Base-by-base conservation (phyloP, 1,284 basidiomycete genomes). In the Ganoderma resinaceum region DNA sequence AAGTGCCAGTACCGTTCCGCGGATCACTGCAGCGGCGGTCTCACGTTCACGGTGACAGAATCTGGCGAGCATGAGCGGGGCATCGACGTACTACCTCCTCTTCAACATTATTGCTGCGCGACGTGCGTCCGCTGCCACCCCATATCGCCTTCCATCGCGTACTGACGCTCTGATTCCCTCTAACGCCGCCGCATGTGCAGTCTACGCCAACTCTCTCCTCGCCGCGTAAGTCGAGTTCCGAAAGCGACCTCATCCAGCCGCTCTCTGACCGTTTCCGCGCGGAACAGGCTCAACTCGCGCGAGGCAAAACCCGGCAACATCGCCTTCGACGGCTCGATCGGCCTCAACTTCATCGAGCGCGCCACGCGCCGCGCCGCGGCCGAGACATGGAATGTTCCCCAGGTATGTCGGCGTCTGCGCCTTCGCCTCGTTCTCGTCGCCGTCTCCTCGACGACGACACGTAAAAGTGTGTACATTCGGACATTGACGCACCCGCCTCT, bases 271-370 rank as follows among this genome's bases (percentile, higher is more conserved):
- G 43, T 3, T 49, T 49, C 46, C 23, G 11, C 11, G 46, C 23
- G 29, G 31, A 37, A 33, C 33, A 60, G 58, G 38, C 58, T 60
- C 37, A 60, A 60, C 37, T 40, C 58, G 23, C 58, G 58, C 18
- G 58, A 60, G 20, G 23, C 3, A 23, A 60, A 40, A 8, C 58
- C 33, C 33, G 57, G 58, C 35, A 40, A 38, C n/a, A 60, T 60
- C 37, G 12, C 58, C 20, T 60, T 60, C 37, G 58, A 60, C 58
- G 58, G 58, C 18, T 60, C 58, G 14, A 37, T 60, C 37, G 58
- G 58, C 37, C 58, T 60, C 38, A 60, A 60, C 37, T 60, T 60
- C 37, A 60, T 60, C 58, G 58, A 60, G n/a, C 35, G 37, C 37
- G 58, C 58, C 11, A 60, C 35, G 11, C 58, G 58, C 37, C 58